Evolutionary conservation across 2,329 filamentous ascomycete species (phyloP).

Genomic region (Colletotrichum viniferum): DNA sequence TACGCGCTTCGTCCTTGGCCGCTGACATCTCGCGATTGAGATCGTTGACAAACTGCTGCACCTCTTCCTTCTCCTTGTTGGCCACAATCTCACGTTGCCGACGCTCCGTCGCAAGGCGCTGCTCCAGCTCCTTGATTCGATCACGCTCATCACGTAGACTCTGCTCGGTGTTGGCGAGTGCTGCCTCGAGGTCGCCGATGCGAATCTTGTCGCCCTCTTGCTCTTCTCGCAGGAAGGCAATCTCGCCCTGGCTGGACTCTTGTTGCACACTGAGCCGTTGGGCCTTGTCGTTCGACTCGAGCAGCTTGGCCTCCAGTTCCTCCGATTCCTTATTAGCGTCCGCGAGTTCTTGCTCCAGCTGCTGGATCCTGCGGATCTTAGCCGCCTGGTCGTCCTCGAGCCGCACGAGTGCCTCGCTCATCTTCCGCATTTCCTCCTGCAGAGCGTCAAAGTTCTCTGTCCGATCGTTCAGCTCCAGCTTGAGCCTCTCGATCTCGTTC

Average conservation of each 20-base stretch:
- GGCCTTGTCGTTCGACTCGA: conserved; percentile 85
- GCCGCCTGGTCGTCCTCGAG: conserved; percentile 88
- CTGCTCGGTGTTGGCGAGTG: conserved; percentile 79
- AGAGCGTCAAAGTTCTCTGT: conserved; percentile 90
- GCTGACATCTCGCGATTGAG: conserved; percentile 83
- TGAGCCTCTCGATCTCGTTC: conserved; percentile 71
- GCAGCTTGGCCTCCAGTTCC: conserved; percentile 80
- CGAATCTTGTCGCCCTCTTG: conserved; percentile 98
- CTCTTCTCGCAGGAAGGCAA: conserved; percentile 93
- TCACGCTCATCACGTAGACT: conserved; percentile 86
- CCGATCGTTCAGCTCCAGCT: conserved; percentile 74
- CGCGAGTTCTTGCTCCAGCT: conserved; percentile 80
- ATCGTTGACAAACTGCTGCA: conserved; percentile 91
- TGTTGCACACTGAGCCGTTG: conserved; percentile 88
- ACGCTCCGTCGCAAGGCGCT: conserved; percentile 78
- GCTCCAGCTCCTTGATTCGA: conserved; percentile 71
- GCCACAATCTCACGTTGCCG: conserved; percentile 87
- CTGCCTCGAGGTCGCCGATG: conserved; percentile 90
- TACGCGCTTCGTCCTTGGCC: conserved; percentile 85
- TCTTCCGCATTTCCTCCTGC: conserved; percentile 90
- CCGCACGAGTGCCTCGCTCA: conserved; percentile 84
- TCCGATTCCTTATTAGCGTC: conserved; percentile 89
- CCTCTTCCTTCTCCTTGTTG: conserved; percentile 89
- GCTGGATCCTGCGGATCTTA: conserved; percentile 78
- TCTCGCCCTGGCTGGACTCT: conserved; percentile 90